Evolutionary conservation across 768 basidiomycete genomes (phyloP).

Genomic region (Pluteus cervinus): DNA sequence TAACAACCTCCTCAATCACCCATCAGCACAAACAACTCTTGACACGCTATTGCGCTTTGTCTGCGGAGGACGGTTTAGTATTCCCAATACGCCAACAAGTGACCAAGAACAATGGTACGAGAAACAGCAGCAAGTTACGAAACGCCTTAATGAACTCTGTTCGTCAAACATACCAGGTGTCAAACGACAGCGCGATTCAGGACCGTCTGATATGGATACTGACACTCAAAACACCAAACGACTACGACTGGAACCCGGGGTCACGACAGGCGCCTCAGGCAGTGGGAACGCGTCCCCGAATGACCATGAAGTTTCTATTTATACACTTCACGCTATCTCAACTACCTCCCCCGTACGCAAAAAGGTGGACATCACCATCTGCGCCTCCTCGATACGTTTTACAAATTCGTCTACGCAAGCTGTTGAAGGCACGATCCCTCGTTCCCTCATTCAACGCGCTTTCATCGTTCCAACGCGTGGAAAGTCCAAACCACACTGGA

Average conservation of each 20-base stretch:
- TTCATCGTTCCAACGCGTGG: constrained; percentile 75
- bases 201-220: constrained; percentile 17
- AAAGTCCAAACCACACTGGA: constrained; percentile 69
- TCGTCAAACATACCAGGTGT: constrained; percentile 17
- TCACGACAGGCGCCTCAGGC: constrained; percentile 7
- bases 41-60: constrained; percentile 40
- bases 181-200: constrained; percentile 32
- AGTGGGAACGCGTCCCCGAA: constrained; percentile 9
- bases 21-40: constrained; percentile 27
- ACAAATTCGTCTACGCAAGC: constrained; percentile 42
- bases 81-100: constrained; percentile 6
- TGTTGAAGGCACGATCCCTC: constrained; percentile 44
- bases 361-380: constrained; percentile 63
- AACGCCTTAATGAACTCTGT: constrained; percentile 23
- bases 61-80: constrained; percentile 32
- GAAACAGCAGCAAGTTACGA: constrained; percentile 25
- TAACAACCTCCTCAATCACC: constrained; percentile 21
- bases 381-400: constrained; percentile 45
- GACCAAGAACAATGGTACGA: constrained; percentile 30
- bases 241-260: constrained; percentile 19
- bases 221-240: constrained; percentile 26
- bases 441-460: constrained; percentile 46
- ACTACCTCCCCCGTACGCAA: constrained; percentile 71
- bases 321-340: constrained; percentile 60
- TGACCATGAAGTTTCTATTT: constrained; percentile 38